Base-by-base conservation (phyloP, 495 filamentous ascomycete genomes). In the Hyphodiscus hymeniophilus region DNA sequence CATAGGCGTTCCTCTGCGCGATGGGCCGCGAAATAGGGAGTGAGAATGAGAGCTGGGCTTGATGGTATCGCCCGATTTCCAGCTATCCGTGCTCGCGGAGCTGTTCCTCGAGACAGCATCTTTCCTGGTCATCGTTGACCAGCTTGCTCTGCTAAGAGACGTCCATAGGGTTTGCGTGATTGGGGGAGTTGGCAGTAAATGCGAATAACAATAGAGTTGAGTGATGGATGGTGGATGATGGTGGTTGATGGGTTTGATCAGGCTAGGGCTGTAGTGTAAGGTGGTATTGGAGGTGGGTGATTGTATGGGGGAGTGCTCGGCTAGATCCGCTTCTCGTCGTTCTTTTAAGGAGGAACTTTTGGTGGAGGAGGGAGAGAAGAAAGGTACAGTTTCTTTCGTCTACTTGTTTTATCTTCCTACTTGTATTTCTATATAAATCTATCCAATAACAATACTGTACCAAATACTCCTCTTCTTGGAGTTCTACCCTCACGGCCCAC, bases 31-130 rank as follows among this genome's bases (percentile, higher is more conserved):
- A 65, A 55, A 68, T 42, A 58, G 44, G 1, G 58, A 55, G n/a
- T n/a, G n/a, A n/a, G n/a, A n/a, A n/a, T n/a, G n/a, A n/a, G n/a
- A 28, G 30, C 34, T 21, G 12, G 66, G 71, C 59, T 71, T 76
- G 49, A 79, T 64, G 41, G 80, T 84, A 49, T 76, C 70, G 58
- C 61, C 74, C 43, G 78, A 81, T 44, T 71, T 68, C 58, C 70
- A 75, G 62, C 75, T 79, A 59, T 75, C 72, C 11, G 72, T 66
- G 64, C 72, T 73, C 60, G 68, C 70, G 55, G 80, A 80, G 67
- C 75, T 79, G 70, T 78, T 73, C 59, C 77, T 73, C 54, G 59
- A 66, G 42, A 53, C 61, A 45, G 68, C 69, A 58, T 80, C 75
- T 63, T 75, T 69, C 60, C 73, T 71, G 59, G 75, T 74, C 79